These are phyloP conservation scores for Podospora sp. DNA, from an alignment of 495 filamentous ascomycete species.

Conservation along the genomic window DNA sequence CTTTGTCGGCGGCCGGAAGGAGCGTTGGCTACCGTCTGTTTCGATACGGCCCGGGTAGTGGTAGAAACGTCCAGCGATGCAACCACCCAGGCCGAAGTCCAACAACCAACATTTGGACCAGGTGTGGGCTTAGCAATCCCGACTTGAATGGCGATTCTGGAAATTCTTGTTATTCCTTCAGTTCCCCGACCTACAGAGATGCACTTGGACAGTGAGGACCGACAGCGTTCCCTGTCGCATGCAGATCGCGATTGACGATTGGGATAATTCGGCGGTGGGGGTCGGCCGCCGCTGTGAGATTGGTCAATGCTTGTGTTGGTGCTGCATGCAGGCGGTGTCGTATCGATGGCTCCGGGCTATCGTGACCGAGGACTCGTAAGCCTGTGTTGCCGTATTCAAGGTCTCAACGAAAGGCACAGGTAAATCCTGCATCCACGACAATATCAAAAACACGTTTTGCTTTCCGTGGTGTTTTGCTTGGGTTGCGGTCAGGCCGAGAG, in stretches of 20 bases:
- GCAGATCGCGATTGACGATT: constrained; percentile 14
- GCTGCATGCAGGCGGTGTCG: constrained; percentile 12
- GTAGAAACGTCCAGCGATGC: neutral
- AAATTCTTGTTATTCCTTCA: neutral
- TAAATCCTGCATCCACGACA: neutral
- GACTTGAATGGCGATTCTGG: neutral
- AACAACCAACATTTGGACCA: neutral
- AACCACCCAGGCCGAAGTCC: neutral
- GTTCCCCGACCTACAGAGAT: neutral
- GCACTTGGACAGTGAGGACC: neutral
- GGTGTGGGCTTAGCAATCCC: neutral
- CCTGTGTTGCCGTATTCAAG: neutral
- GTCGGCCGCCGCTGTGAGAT: constrained; percentile 2
- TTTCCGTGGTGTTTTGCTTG: constrained; percentile 1
- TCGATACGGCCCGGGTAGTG: neutral
- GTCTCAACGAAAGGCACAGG: neutral
- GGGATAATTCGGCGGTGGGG: neutral
- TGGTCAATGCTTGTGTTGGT: constrained; percentile 13
- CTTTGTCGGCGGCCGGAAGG: neutral
- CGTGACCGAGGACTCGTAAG: constrained; percentile 5
- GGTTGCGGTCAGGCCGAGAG: neutral
- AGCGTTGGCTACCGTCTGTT: neutral
- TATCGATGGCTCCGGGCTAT: neutral
- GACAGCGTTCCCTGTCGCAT: neutral
- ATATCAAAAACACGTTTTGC: constrained; percentile 8